phyloP scores from a whole-genome alignment of 2,329 filamentous ascomycete genomes.

The Penicillium fuscoglaucum region DNA sequence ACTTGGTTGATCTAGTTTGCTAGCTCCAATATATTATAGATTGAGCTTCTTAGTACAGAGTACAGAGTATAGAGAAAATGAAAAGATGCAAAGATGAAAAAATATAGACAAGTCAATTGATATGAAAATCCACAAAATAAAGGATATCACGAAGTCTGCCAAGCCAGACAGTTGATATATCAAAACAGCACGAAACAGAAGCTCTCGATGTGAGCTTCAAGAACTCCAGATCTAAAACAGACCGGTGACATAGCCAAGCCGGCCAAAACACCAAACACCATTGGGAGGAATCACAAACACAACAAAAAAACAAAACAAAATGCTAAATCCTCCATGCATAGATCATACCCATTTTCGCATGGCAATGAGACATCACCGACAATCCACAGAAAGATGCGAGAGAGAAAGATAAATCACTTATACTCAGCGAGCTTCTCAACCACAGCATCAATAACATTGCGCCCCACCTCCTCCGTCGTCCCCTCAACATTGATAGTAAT shows the following conservation, averaged over 20 bases:
- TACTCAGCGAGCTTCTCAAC: constrained; percentile 54
- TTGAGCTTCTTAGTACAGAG: not conserved
- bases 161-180: constrained; percentile 1
- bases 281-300: not conserved
- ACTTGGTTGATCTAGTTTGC: not conserved
- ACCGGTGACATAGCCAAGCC: constrained; percentile 3
- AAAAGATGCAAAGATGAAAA: not conserved
- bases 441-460: constrained; percentile 60
- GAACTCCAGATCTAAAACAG: constrained; percentile 12
- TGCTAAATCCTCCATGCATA: constrained; percentile 16
- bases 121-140: not conserved
- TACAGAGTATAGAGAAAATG: not conserved
- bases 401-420: constrained; percentile 13
- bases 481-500: constrained; percentile 64
- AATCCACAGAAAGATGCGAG: not conserved
- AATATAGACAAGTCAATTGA: not conserved
- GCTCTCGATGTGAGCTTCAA: not conserved
- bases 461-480: constrained; percentile 59
- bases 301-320: not conserved
- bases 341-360: constrained; percentile 3
- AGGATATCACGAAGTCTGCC: not conserved
- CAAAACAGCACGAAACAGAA: not conserved
- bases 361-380: constrained; percentile 7
- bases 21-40: not conserved
- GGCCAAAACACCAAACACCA: constrained; percentile 10